Percentiles rank a stretch among this genome's conserved stretches.
Evolutionary conservation across 352 stramenopile genomes (phyloP).

Genomic region (Plasmopara halstedii): DNA sequence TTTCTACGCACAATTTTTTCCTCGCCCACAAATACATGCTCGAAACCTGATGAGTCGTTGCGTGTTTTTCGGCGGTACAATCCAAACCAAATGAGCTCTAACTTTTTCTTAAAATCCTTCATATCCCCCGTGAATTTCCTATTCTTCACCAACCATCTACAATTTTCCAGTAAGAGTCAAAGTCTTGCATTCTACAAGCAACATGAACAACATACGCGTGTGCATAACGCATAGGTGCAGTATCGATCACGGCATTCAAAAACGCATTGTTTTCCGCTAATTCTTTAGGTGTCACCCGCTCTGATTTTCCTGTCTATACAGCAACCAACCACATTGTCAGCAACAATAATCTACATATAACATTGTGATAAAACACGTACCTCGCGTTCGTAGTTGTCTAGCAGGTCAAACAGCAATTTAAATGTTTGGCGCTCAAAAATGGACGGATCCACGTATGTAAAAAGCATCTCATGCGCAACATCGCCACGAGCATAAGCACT

Average conservation of each 20-base stretch:
- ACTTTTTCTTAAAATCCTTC: slow-evolving; percentile 80
- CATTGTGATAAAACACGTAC: slow-evolving; percentile 19
- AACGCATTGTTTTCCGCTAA: slow-evolving; percentile 87
- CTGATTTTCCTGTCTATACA: slow-evolving; percentile 68
- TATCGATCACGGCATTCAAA: slow-evolving; percentile 89
- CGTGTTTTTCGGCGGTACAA: slow-evolving; percentile 85
- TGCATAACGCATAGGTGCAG: slow-evolving; percentile 90
- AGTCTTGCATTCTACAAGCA: slow-evolving; percentile 1
- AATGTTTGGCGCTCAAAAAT: slow-evolving; percentile 89
- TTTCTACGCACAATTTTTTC: slow-evolving; percentile 78
- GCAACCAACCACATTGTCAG: neutral
- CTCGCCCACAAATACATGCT: slow-evolving; percentile 96
- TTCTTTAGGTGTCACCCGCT: slow-evolving; percentile 84
- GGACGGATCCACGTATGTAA: slow-evolving; percentile 80
- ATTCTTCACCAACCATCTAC: slow-evolving; percentile 76
- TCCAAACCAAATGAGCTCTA: slow-evolving; percentile 94
- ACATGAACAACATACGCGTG: slow-evolving; percentile 79
- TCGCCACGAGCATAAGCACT: slow-evolving; percentile 85
- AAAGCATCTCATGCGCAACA: slow-evolving; percentile 83
- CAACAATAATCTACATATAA: neutral
- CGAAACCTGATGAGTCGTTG: slow-evolving; percentile 92
- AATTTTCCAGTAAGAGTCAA: slow-evolving; percentile 4
- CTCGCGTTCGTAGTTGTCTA: slow-evolving; percentile 86
- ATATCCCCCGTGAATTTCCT: slow-evolving; percentile 74
- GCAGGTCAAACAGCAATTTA: slow-evolving; percentile 82